Percentiles rank a stretch among this genome's conserved stretches.
Evolutionary conservation across 768 basidiomycete species (phyloP).

Genomic region (Panaeolus cyanescens): DNA sequence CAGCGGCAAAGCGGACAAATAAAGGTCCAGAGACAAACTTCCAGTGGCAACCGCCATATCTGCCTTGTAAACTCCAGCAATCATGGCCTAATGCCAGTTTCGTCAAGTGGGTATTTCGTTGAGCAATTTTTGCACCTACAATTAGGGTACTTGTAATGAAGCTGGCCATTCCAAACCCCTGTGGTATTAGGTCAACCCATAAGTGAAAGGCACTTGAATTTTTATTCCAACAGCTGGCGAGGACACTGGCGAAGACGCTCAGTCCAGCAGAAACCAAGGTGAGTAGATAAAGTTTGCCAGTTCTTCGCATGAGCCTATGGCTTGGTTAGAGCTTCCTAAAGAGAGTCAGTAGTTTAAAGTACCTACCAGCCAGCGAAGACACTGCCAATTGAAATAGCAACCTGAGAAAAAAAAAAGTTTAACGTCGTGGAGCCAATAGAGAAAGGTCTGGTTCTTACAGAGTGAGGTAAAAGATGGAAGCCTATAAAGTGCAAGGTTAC

Average conservation of each 20-base stretch:
- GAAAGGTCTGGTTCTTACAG: slow-evolving; percentile 46
- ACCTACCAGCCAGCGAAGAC: slow-evolving; percentile 84
- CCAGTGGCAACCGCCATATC: slow-evolving; percentile 90
- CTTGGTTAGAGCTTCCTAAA: slow-evolving; percentile 13
- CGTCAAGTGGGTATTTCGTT: slow-evolving; percentile 12
- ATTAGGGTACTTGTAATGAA: slow-evolving; percentile 87
- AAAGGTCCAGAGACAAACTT: slow-evolving; percentile 55
- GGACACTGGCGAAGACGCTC: slow-evolving; percentile 56
- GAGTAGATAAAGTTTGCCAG: slow-evolving; percentile 82
- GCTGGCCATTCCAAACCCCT: slow-evolving; percentile 83
- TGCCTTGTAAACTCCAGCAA: slow-evolving; percentile 75
- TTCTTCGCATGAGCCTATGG: slow-evolving; percentile 78
- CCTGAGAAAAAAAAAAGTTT: slow-evolving; percentile 37
- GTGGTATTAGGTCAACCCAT: slow-evolving; percentile 79
- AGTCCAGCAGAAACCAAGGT: slow-evolving; percentile 67
- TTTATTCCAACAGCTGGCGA: slow-evolving; percentile 70
- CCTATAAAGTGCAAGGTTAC: slow-evolving; percentile 42
- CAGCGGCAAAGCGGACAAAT: slow-evolving; percentile 15
- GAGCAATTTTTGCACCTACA: slow-evolving; percentile 42
- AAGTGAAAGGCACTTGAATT: slow-evolving; percentile 60
- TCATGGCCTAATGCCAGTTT: slow-evolving; percentile 67
- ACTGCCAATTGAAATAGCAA: slow-evolving; percentile 83
- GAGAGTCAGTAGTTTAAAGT: slow-evolving; percentile 3
- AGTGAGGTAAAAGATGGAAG: slow-evolving; percentile 87
- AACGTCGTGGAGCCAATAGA: slow-evolving; percentile 12